Evolutionary conservation across 257 asterid species (phyloP).

Genomic region (Galeopsis tetrahit): DNA sequence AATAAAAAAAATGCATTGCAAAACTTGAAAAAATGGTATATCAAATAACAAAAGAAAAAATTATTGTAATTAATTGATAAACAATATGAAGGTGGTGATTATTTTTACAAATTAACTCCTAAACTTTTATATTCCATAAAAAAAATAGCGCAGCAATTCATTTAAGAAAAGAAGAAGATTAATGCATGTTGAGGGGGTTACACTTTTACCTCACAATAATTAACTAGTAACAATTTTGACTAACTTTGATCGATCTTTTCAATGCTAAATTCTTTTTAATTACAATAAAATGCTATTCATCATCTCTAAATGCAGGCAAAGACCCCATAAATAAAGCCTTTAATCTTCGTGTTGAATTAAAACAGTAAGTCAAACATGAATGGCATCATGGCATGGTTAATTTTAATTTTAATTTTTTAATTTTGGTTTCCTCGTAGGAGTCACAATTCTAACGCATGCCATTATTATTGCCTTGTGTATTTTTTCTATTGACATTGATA

Average conservation of each 20-base stretch:
- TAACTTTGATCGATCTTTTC: background rate
- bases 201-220: conserved; percentile 28
- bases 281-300: conserved; percentile 12
- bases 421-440: conserved; percentile 54
- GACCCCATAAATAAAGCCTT: conserved; percentile 30
- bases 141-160: background rate
- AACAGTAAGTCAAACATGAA: conserved; percentile 41
- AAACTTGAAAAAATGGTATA: too few species aligned
- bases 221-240: conserved; percentile 32
- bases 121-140: too few species aligned
- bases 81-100: too few species aligned
- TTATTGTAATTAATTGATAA: too few species aligned
- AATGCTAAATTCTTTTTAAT: background rate
- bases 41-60: too few species aligned
- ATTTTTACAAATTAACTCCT: too few species aligned
- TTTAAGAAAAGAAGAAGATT: conserved; percentile 16
- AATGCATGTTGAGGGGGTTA: conserved; percentile 37
- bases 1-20: too few species aligned
- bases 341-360: conserved; percentile 16
- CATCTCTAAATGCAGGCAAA: conserved; percentile 26
- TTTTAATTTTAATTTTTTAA: background rate
- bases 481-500: conserved; percentile 46
- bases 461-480: conserved; percentile 25
- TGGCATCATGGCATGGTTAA: background rate
- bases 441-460: conserved; percentile 52